These are phyloP conservation scores for Rhynchospora pubera DNA, from an alignment of 176 grass and related monocot species.

Conservation along the genomic window DNA sequence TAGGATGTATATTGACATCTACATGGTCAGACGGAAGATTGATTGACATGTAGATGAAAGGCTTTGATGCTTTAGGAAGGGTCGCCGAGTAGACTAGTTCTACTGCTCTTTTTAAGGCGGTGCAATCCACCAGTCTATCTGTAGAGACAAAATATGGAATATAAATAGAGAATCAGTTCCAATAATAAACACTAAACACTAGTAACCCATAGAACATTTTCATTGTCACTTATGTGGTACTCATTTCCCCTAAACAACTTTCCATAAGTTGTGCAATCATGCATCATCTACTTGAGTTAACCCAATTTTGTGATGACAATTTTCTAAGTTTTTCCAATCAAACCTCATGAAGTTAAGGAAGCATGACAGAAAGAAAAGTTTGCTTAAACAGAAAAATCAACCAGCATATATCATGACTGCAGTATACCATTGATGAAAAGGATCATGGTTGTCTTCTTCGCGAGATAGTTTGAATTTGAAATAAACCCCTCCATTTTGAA, in stretches of 20 bases:
- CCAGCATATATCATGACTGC: background rate
- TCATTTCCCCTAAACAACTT: background rate
- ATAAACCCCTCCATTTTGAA: conserved; percentile 89
- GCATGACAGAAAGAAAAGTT: background rate
- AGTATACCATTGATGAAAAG: conserved; percentile 91
- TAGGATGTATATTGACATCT: conserved; percentile 95
- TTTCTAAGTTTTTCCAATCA: background rate
- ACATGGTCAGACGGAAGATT: conserved; percentile 81
- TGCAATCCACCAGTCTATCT: conserved; percentile 89
- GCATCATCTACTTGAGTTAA: background rate
- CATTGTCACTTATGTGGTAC: background rate
- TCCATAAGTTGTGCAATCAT: background rate
- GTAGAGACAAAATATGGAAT: conserved; percentile 9
- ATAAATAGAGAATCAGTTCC: background rate
- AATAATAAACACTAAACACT: conserved; percentile 4
- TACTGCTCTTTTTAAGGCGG: conserved; percentile 77
- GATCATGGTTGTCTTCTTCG: conserved; percentile 88
- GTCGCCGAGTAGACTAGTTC: conserved; percentile 84
- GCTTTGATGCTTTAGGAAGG: conserved; percentile 87
- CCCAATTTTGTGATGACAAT: background rate
- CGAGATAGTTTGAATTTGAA: conserved; percentile 85
- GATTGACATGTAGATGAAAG: conserved; percentile 98
- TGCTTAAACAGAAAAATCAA: conserved; percentile 16
- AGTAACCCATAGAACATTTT: background rate
- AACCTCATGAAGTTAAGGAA: background rate